Evolutionary conservation across 2,329 filamentous ascomycete species (phyloP).

Genomic region (Fusarium buxicola): DNA sequence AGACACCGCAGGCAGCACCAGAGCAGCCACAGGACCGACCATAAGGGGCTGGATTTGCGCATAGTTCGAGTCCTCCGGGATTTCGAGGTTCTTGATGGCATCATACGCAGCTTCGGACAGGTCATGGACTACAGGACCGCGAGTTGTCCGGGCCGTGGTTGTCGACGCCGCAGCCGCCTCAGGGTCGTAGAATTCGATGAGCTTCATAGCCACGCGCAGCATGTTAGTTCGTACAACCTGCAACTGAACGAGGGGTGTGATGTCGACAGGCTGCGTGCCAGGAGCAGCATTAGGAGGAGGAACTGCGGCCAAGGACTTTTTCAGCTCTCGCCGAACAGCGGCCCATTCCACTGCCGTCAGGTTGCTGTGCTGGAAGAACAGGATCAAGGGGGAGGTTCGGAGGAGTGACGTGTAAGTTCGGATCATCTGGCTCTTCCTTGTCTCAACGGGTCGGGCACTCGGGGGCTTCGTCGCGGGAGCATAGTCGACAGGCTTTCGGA

Average conservation of each 20-base stretch:
- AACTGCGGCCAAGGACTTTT: slow-evolving; percentile 58
- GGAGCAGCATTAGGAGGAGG: slow-evolving; percentile 45
- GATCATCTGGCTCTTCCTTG: slow-evolving; percentile 88
- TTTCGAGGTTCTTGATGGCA: slow-evolving; percentile 54
- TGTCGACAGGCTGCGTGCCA: slow-evolving; percentile 52
- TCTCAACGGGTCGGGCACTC: slow-evolving; percentile 86
- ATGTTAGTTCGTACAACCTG: slow-evolving; percentile 91
- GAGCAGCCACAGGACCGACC: slow-evolving; percentile 81
- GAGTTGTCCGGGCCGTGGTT: slow-evolving; percentile 45
- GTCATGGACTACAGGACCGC: slow-evolving; percentile 59
- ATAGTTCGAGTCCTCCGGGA: slow-evolving; percentile 57
- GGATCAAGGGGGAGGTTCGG: slow-evolving; percentile 83
- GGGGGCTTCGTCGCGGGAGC: slow-evolving; percentile 82
- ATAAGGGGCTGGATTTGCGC: slow-evolving; percentile 79
- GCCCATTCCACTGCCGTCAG: slow-evolving; percentile 74
- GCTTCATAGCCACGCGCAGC: slow-evolving; percentile 83
- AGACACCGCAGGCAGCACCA: slow-evolving; percentile 85
- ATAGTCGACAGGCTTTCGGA: slow-evolving; percentile 58
- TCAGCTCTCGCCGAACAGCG: slow-evolving; percentile 57
- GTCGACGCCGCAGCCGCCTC: slow-evolving; percentile 52
- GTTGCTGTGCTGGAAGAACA: slow-evolving; percentile 82
- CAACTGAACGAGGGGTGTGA: slow-evolving; percentile 75
- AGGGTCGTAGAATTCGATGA: slow-evolving; percentile 84
- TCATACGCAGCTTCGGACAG: slow-evolving; percentile 66
- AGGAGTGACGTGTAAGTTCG: slow-evolving; percentile 90